Base-by-base conservation (phyloP, 345 rosid genomes). In the Trapa incisa region DNA sequence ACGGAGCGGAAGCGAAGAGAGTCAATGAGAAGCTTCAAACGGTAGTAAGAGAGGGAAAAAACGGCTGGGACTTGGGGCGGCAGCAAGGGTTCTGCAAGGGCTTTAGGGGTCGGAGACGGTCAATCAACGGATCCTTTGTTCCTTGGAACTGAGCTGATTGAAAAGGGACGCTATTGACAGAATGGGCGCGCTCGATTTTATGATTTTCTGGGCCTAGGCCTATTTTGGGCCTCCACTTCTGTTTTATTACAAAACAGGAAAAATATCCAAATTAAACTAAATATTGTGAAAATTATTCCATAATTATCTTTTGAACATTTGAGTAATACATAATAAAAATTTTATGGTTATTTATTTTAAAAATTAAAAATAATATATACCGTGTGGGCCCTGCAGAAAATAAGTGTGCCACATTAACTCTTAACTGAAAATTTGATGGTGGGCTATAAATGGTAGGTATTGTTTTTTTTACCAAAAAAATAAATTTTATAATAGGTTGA, bases 61-160 rank as follows among this genome's bases (percentile, higher is more conserved):
- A 53, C 29, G 6, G 58, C n/a, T 4, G 5, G 8, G 58, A 53
- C 9, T 17, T 6, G 7, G 33, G 11, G 35, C 22, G 2, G 48
- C 48, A 45, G 29, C 33, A 11, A 54, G 60, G 60, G 60, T 54
- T 54, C 60, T 54, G 35, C n/a, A n/a, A 54, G 60, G 60, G 60
- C 60, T 54, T 54, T 54, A 22, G 60, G 33, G 10, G 60, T 54
- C 60, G 35, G 60, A 54, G 60, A 54, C 60, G 11, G 60, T 22
- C 29, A 22, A 2, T 54, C 1, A n/a, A 54, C 60, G 60, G 60
- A 52, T 52, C 57, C 57, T 52, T 52, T 6, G 57, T 22, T 22
- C 29, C 29, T 22, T 22, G 29, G 29, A 22, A 22, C 29, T 22
- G 43, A 2, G 56, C 3, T 15, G 57, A 16, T 29, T 16, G 16